Conservation (phyloP, 768 basidiomycete species). For the Lactarius psammicola region DNA sequence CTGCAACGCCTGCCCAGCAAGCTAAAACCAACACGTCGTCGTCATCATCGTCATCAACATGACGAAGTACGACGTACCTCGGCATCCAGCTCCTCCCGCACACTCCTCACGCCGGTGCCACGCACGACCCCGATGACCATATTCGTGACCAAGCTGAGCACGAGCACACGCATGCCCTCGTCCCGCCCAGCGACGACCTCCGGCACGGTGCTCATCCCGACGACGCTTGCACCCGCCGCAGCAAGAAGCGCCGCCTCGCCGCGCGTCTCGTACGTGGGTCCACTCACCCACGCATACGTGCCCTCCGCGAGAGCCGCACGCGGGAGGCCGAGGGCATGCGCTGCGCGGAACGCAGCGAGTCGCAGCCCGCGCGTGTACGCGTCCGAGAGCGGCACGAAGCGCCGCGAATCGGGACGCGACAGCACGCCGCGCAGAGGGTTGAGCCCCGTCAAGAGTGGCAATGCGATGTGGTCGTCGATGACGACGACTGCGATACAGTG, state of each 20-base stretch:
- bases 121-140: constrained; percentile 63
- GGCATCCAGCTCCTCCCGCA: constrained; percentile 36
- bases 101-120: constrained; percentile 43
- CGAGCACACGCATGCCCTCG: constrained; percentile 72
- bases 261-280: constrained; percentile 87
- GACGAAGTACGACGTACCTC: constrained; percentile 52
- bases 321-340: constrained; percentile 56
- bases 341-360: constrained; percentile 69
- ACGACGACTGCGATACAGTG: constrained; percentile 60
- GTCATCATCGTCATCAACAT: background rate
- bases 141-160: constrained; percentile 84
- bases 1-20: constrained; percentile 55
- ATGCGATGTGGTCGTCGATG: constrained; percentile 79
- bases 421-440: constrained; percentile 80
- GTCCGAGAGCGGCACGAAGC: constrained; percentile 82
- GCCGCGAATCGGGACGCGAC: constrained; percentile 54
- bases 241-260: constrained; percentile 82
- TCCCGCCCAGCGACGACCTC: constrained; percentile 81
- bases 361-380: constrained; percentile 75
- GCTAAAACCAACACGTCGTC: constrained; percentile 41
- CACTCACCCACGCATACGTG: constrained; percentile 86
- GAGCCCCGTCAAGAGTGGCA: constrained; percentile 73
- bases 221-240: constrained; percentile 78
- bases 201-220: constrained; percentile 91
- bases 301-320: constrained; percentile 69